Evolutionary conservation across 2,329 filamentous ascomycete species (phyloP).

Genomic region (Beauveria sp.): DNA sequence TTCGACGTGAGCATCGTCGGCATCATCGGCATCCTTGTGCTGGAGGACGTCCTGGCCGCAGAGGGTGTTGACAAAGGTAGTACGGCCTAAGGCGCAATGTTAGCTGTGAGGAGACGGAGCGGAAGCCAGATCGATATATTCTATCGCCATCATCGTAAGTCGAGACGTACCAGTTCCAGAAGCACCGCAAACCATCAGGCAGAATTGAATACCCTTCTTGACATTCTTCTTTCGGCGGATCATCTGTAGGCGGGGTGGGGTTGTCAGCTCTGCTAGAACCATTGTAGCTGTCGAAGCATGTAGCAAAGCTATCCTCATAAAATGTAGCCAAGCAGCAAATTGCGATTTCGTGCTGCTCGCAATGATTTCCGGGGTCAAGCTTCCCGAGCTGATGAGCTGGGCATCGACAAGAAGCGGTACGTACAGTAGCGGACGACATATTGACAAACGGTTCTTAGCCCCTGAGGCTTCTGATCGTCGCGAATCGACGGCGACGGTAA

Average conservation of each 20-base stretch:
- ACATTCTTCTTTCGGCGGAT: conserved; percentile 99
- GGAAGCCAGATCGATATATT: neutral
- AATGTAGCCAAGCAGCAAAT: neutral
- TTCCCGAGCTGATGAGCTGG: neutral
- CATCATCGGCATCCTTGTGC: conserved; percentile 90
- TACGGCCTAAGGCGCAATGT: conserved; percentile 58
- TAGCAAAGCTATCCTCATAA: neutral
- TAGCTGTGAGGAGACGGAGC: neutral
- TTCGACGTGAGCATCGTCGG: conserved; percentile 80
- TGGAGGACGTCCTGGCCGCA: conserved; percentile 88
- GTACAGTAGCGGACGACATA: conserved; percentile 19
- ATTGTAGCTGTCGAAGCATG: neutral
- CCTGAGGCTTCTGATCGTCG: conserved; percentile 9
- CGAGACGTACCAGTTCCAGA: conserved; percentile 81
- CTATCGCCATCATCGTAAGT: neutral
- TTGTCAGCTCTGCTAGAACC: neutral
- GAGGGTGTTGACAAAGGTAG: conserved; percentile 98
- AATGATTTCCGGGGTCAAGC: neutral
- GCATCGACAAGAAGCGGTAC: conserved; percentile 9
- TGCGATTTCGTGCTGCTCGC: neutral
- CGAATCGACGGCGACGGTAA: conserved; percentile 6
- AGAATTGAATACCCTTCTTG: conserved; percentile 99
- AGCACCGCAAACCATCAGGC: conserved; percentile 98
- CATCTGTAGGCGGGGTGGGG: conserved; percentile 57
- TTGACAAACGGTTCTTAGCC: conserved; percentile 10